Percentiles rank a stretch among this genome's conserved stretches.
These are phyloP conservation scores for Suillus tomentosus DNA, from an alignment of 768 basidiomycete genomes.

Conservation along the genomic window DNA sequence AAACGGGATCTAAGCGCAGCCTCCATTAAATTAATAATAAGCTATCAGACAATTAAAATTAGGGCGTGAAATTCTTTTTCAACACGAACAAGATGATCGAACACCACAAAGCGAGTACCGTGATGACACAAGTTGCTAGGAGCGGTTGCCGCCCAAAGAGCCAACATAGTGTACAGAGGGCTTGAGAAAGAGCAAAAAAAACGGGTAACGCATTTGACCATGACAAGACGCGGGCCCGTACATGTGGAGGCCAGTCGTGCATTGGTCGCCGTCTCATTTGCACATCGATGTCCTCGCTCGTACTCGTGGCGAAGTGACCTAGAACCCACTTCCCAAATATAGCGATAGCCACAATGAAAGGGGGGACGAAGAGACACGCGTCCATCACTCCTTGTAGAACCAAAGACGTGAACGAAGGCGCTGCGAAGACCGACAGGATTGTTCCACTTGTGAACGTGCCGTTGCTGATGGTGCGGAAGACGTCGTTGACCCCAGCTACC, in stretches of 20 bases:
- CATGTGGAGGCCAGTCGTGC: neutral
- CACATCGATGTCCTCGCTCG: neutral
- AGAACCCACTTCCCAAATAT: constrained; percentile 2
- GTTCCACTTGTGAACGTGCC: constrained; percentile 5
- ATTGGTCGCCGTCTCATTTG: neutral
- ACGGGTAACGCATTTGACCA: neutral
- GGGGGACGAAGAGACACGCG: constrained; percentile 1
- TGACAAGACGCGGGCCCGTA: neutral
- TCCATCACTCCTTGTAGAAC: constrained; percentile 5
- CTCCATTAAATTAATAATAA: neutral
- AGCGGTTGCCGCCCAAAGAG: neutral
- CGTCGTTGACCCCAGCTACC: neutral
- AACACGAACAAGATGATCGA: neutral
- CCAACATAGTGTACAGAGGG: neutral
- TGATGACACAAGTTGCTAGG: neutral
- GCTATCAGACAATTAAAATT: neutral
- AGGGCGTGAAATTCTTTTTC: neutral
- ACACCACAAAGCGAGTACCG: neutral
- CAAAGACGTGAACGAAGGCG: neutral
- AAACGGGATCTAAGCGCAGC: neutral
- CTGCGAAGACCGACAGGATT: constrained; percentile 4
- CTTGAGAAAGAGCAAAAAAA: neutral
- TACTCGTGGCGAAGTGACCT: neutral
- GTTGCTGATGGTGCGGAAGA: neutral
- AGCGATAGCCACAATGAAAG: neutral